Base-by-base conservation (phyloP, 2,329 filamentous ascomycete genomes). In the Cyphellophora europaea region DNA sequence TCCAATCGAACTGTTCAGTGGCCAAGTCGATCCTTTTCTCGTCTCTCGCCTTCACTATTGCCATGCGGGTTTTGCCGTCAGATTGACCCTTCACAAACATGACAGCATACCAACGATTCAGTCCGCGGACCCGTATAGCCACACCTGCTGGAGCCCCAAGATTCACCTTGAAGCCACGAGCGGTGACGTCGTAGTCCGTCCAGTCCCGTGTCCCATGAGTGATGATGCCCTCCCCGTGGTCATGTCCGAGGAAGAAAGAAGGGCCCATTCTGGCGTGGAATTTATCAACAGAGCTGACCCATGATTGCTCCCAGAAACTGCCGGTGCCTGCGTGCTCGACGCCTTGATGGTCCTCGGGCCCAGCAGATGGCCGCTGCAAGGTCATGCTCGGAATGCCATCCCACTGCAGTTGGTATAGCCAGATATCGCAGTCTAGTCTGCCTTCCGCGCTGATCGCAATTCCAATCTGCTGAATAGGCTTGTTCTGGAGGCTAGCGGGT, bases 11-110 rank as follows among this genome's bases (percentile, higher is more conserved):
- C 8, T 29, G n/a, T 11, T 11, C 27, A 14, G 23, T 17, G 6
- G 5, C 33, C n/a, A 35, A 27, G 13, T 30, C 33, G 6, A 18
- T 35, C 33, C 33, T 14, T 16, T 12, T n/a, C 14, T 35, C 33
- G 16, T 35, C 33, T 21, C 18, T n/a, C 4, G 27, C 33, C 13
- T 35, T 35, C 12, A 35, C 23, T 27, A 35, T 11, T 4, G 15
- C 15, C 19, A 27, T 21, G 5, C 14, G n/a, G 21, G n/a, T 19
- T 31, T 31, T 13, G 4, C 29, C 5, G 5, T 23, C 18, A 25
- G 32, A 21, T 28, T 11, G 25, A 13, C 13, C 29, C 17, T 15
- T 13, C 29, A 31, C 12, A 17, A 15, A 13, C 29, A 31, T 15
- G 12, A 13, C n/a, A 17, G 23, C 33, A 19, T 29, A 33, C 31